Conservation (phyloP, 1,284 basidiomycete species). For the Gymnopus androsaceus region DNA sequence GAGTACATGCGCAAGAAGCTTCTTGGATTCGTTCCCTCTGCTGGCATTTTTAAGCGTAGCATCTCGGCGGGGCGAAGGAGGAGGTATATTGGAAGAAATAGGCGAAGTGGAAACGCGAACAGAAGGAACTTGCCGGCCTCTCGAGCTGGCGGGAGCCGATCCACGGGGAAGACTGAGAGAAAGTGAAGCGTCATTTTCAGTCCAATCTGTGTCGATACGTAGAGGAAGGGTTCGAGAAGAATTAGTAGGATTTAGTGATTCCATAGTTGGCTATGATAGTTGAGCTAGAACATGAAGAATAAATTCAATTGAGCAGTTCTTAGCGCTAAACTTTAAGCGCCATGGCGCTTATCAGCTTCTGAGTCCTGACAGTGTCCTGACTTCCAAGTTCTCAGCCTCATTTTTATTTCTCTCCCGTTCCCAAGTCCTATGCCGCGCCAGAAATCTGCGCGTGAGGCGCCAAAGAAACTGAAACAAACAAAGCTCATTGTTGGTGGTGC, state of each 20-base stretch:
- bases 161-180: not conserved
- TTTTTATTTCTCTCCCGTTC: not conserved
- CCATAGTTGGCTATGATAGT: not conserved
- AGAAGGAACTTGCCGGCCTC: slow-evolving; percentile 25
- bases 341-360: not conserved
- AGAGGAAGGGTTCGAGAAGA: slow-evolving; percentile 11
- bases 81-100: slow-evolving; percentile 28
- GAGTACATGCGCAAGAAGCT: slow-evolving; percentile 60
- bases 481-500: slow-evolving; percentile 28
- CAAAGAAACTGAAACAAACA: slow-evolving; percentile 30
- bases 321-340: not conserved
- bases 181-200: not conserved
- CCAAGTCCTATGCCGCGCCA: not conserved
- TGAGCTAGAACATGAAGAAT: too few species aligned
- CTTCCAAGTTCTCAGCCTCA: not conserved
- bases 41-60: slow-evolving; percentile 34
- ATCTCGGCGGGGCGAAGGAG: slow-evolving; percentile 15
- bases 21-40: slow-evolving; percentile 57
- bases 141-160: slow-evolving; percentile 1
- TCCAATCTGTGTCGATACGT: slow-evolving; percentile 7
- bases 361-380: not conserved
- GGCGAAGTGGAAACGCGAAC: slow-evolving; percentile 22
- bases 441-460: not conserved
- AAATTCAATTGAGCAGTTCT: not conserved
- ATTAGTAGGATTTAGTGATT: not conserved